Conservation (phyloP, 2,329 filamentous ascomycete genomes). For the Thielaviopsis ethacetica region DNA sequence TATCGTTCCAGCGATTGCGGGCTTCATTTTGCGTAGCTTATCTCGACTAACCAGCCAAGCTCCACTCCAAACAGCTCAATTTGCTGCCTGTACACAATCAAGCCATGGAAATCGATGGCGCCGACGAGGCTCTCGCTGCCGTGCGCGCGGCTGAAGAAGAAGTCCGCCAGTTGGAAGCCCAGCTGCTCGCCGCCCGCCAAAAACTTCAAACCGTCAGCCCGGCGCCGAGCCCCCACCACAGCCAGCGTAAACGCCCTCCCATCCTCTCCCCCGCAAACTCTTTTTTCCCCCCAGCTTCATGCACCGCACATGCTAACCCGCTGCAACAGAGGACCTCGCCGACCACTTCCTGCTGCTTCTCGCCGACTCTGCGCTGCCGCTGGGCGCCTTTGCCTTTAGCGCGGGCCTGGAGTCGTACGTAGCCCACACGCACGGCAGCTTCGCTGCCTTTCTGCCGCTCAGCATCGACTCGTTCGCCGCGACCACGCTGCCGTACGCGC, state of each 20-base stretch:
- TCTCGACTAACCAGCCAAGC: background rate
- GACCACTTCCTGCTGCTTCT: constrained; percentile 60
- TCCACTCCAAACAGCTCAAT: background rate
- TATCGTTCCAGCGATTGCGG: background rate
- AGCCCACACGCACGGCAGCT: constrained; percentile 42
- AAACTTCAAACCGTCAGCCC: background rate
- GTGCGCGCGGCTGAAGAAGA: constrained; percentile 4
- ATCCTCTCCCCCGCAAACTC: background rate
- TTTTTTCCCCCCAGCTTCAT: too few relatives aligned
- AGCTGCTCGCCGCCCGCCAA: background rate
- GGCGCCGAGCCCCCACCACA: background rate
- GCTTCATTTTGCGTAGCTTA: background rate
- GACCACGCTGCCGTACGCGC: constrained; percentile 58
- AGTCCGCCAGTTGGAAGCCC: constrained; percentile 5
- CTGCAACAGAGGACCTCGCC: constrained; percentile 12
- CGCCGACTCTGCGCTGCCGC: constrained; percentile 63
- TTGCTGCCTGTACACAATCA: background rate
- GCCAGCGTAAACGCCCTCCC: background rate
- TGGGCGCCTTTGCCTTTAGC: constrained; percentile 79
- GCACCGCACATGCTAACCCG: background rate
- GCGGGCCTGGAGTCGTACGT: constrained; percentile 70
- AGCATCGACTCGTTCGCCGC: constrained; percentile 56
- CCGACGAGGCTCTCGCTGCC: background rate
- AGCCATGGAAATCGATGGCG: background rate
- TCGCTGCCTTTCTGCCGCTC: constrained; percentile 50